Percentiles rank a stretch among this genome's conserved stretches.
Conservation (phyloP, 345 rosid genomes). For the Murraya paniculata region DNA sequence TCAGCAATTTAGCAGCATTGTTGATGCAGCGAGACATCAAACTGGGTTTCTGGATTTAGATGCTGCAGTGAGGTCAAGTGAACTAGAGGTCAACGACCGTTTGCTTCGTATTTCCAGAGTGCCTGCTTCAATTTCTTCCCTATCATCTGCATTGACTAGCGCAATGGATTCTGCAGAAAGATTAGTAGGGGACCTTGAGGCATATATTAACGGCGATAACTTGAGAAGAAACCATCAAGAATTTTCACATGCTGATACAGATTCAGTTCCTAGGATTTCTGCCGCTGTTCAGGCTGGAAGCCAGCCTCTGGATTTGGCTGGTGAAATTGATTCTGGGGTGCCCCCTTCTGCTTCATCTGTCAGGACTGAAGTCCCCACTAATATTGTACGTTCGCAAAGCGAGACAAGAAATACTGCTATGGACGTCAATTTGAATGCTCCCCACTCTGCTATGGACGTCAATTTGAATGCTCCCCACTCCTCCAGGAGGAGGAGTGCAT, state of each 20-base stretch:
- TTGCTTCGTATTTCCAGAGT: constrained; percentile 29
- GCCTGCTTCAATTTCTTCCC: constrained; percentile 31
- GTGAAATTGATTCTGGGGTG: background rate
- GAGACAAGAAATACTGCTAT: constrained; percentile 32
- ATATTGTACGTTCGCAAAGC: constrained; percentile 13
- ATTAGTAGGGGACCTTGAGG: constrained; percentile 33
- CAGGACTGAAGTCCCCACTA: constrained; percentile 20
- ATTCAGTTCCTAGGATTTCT: background rate
- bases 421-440: constrained; percentile 33
- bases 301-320: background rate
- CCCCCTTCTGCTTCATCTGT: constrained; percentile 13
- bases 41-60: constrained; percentile 28
- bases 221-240: constrained; percentile 23
- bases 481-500: constrained; percentile 42
- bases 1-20: constrained; percentile 33
- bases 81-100: constrained; percentile 7
- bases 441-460: constrained; percentile 33
- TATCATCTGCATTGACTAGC: constrained; percentile 36
- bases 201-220: constrained; percentile 29
- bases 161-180: constrained; percentile 43
- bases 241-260: background rate
- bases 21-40: constrained; percentile 30
- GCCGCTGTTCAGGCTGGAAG: constrained; percentile 17
- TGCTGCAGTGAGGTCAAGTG: background rate
- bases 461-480: constrained; percentile 36